Evolutionary conservation across 148 eudicot species (phyloP).

Genomic region (Cornus kousa): DNA sequence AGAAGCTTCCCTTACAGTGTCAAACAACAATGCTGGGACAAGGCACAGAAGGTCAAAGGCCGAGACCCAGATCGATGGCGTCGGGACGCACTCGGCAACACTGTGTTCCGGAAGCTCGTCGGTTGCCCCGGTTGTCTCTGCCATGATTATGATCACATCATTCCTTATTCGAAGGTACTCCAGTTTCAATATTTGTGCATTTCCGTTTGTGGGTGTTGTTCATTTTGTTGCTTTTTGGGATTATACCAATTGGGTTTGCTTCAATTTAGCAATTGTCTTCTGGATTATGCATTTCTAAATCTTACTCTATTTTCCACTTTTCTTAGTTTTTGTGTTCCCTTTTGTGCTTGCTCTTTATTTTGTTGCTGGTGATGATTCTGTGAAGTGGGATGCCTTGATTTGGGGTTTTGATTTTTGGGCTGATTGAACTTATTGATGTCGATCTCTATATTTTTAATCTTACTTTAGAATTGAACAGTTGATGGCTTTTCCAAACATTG

Average conservation of each 20-base stretch:
- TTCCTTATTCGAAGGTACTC: conserved; percentile 80
- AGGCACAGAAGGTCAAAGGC: conserved; percentile 84
- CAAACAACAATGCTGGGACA: conserved; percentile 95
- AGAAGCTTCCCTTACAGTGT: conserved; percentile 85
- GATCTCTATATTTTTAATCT: neutral
- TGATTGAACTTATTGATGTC: neutral
- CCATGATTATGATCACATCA: conserved; percentile 83
- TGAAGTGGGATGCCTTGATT: neutral
- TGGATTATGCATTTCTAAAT: neutral
- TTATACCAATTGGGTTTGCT: neutral
- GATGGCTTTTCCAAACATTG: neutral
- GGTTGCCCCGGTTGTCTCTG: conserved; percentile 97
- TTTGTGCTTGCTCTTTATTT: neutral
- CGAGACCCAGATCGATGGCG: conserved; percentile 93
- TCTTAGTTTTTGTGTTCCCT: neutral
- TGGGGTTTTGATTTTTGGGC: neutral
- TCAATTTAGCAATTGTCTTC: neutral
- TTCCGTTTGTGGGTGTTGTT: neutral
- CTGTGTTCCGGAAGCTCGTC: conserved; percentile 77
- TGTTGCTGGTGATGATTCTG: neutral
- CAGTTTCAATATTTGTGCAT: neutral
- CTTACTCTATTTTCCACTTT: neutral
- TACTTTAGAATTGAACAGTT: neutral
- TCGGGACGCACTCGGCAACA: conserved; percentile 69
- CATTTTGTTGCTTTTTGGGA: neutral